A percentile compares a stretch with the other conserved stretches of the same genome.
Evolutionary conservation across 1,284 basidiomycete genomes (phyloP).

Genomic region (Leucoagaricus sp.): DNA sequence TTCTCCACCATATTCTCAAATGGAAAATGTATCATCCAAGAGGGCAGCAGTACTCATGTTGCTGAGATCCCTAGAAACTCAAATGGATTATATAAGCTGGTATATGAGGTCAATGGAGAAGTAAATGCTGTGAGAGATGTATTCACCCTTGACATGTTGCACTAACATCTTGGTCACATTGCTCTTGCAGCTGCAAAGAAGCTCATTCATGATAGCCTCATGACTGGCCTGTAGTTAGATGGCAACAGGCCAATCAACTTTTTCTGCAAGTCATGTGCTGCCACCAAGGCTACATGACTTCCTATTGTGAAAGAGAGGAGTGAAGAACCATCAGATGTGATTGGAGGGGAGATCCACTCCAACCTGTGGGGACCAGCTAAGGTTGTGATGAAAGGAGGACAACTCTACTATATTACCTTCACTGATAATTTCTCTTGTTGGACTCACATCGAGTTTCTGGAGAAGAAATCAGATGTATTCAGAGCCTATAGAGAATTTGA

Average conservation of each 20-base stretch:
- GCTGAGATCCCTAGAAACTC: constrained; percentile 22
- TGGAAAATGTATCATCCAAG: no score
- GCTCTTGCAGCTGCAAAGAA: constrained; percentile 23
- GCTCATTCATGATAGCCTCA: constrained; percentile 30
- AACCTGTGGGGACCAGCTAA: no score
- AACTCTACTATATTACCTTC: constrained; percentile 32
- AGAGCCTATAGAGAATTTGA: constrained; percentile 27
- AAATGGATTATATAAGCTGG: constrained; percentile 27
- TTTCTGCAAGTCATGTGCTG: constrained; percentile 23
- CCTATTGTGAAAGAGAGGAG: neutral
- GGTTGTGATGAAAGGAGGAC: constrained; percentile 21
- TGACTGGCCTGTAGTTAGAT: constrained; percentile 31
- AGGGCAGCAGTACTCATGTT: constrained; percentile 20
- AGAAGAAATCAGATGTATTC: constrained; percentile 29
- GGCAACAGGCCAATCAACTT: no score
- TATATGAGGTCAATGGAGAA: no score
- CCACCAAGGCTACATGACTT: neutral
- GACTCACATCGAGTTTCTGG: constrained; percentile 26
- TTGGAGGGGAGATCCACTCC: constrained; percentile 22
- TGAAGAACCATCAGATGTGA: neutral
- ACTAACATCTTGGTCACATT: constrained; percentile 37
- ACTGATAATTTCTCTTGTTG: constrained; percentile 30
- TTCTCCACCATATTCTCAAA: no score
- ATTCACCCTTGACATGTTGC: constrained; percentile 33
- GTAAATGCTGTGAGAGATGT: no score